Base-by-base conservation (phyloP, 208 protist species). In the Crithidia fasciculata region DNA sequence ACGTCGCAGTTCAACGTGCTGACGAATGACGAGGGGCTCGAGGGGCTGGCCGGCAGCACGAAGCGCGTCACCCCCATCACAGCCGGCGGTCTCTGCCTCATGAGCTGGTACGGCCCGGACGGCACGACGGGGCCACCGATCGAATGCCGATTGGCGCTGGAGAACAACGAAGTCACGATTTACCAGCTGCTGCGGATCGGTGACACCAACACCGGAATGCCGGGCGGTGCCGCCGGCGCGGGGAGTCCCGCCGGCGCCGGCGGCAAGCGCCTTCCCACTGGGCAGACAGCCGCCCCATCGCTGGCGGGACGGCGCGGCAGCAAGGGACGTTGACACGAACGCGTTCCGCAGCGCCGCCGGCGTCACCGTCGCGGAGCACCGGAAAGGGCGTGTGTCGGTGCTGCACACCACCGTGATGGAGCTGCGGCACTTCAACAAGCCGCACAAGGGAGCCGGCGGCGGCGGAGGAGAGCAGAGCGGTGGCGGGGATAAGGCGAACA, bases 111-210 rank as follows among this genome's bases (percentile, higher is more conserved):
- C 72, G 69, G 77, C 13, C 52, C 64, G 43, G 64, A 75, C 53
- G 74, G 69, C 55, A 57, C 55, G 1, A 74, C 69, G 37, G 76
- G 84, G 19, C 4, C 75, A 4, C 69, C 78, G 2, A 53, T 84
- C 5, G 69, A 86, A 49, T 86, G 81, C 75, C 78, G 81, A 16
- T 64, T 89, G 3, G 41, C 79, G 0, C 62, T 89, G 9, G 62
- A 64, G 16, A 76, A 72, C 55, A 59, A 76, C 44, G 19, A 52
- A 16, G 64, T 89, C 2, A 82, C 69, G 6, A 66, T 89, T n/a
- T 89, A 85, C 52, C 64, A 86, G 55, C 66, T 83, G 18, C 61
- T 86, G 28, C 78, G 47, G 36, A 13, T 74, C 19, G 54, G 53
- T 12, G 62, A 58, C 50, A 69, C 64, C 15, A 60, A 13, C 41